Conservation (phyloP, 371 early-diverging fungal genomes). For the Zopfochytrium polystomum region DNA sequence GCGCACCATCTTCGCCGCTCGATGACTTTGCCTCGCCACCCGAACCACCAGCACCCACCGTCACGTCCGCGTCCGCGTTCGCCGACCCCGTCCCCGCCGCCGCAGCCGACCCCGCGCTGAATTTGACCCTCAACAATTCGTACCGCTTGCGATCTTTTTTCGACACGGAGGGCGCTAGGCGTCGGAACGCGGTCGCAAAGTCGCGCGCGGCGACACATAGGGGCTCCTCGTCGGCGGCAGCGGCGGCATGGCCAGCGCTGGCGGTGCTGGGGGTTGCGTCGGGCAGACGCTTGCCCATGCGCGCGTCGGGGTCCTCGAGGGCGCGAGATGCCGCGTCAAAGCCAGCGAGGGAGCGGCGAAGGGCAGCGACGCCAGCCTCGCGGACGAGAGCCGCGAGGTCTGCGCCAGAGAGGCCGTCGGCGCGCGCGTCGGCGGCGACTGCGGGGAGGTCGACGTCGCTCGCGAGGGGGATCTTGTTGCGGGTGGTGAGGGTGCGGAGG, state of each 20-base stretch:
- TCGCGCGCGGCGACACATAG: slow-evolving; percentile 65
- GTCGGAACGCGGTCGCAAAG: slow-evolving; percentile 78
- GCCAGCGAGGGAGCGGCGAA: slow-evolving; percentile 56
- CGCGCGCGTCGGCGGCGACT: slow-evolving; percentile 70
- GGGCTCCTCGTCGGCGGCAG: slow-evolving; percentile 19
- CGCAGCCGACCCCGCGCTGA: slow-evolving; percentile 44
- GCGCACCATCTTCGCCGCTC: too few relatives aligned
- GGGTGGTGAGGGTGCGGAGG: slow-evolving; percentile 70
- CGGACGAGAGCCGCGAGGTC: slow-evolving; percentile 90
- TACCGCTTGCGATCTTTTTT: slow-evolving; percentile 59
- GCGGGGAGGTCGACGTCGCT: slow-evolving; percentile 64
- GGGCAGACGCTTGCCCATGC: slow-evolving; percentile 81
- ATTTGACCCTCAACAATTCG: slow-evolving; percentile 55
- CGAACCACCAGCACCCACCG: too few relatives aligned
- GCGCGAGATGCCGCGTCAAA: slow-evolving; percentile 65
- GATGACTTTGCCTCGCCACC: too few relatives aligned
- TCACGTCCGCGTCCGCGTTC: too few relatives aligned
- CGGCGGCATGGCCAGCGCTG: too few relatives aligned
- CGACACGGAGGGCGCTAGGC: slow-evolving; percentile 80
- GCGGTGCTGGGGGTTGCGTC: slow-evolving; percentile 72
- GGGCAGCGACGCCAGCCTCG: slow-evolving; percentile 83
- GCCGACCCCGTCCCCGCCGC: too few relatives aligned
- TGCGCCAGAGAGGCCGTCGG: slow-evolving; percentile 90
- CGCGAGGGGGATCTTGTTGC: slow-evolving; percentile 79
- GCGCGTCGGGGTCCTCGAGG: slow-evolving; percentile 93